Conservation (phyloP, 1,284 basidiomycete species). For the Trichosporon inkin region DNA sequence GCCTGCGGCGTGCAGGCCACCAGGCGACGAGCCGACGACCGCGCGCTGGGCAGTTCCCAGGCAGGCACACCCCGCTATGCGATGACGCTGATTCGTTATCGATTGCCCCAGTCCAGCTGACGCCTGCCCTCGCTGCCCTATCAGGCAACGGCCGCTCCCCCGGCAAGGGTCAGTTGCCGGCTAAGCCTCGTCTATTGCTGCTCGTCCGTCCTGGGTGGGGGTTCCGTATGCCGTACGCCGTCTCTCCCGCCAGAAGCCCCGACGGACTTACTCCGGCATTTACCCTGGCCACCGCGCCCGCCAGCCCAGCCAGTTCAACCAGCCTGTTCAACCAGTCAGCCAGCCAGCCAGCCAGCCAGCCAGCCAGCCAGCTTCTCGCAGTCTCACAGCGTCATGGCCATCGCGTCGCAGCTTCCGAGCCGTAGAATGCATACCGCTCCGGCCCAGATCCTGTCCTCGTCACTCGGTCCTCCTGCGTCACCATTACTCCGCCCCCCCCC, state of each 20-base stretch:
- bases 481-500: too few species aligned
- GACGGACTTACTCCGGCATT: slow-evolving; percentile 7
- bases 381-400: too few species aligned
- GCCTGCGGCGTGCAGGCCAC: background rate
- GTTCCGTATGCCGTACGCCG: background rate
- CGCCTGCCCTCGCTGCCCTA: slow-evolving; percentile 6
- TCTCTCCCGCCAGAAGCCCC: background rate
- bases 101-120: background rate
- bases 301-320: too few species aligned
- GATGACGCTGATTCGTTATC: slow-evolving; percentile 2
- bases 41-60: background rate
- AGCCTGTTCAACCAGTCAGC: too few species aligned
- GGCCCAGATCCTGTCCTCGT: too few species aligned
- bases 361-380: too few species aligned
- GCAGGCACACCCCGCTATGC: background rate
- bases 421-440: too few species aligned
- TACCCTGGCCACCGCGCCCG: background rate
- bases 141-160: background rate
- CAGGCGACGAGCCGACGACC: background rate
- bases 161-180: slow-evolving; percentile 4
- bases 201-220: background rate
- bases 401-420: too few species aligned
- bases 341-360: too few species aligned
- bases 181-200: slow-evolving; percentile 6
- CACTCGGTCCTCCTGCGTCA: too few species aligned